Base-by-base conservation (phyloP, 768 basidiomycete genomes). In the Tylopilus plumbeoviolaceoides region DNA sequence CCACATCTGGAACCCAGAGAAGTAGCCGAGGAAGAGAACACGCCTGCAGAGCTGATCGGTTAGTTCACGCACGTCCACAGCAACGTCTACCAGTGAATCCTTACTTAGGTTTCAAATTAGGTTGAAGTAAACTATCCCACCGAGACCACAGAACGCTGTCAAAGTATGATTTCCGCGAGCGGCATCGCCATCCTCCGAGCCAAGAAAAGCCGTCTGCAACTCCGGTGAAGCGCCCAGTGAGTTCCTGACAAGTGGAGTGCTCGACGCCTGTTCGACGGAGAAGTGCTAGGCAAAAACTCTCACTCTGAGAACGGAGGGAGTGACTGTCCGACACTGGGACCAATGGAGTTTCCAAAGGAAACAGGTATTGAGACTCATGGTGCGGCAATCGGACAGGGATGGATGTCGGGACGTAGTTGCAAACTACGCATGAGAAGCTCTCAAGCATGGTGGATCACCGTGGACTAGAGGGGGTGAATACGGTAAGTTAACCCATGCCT, bases 1-100 rank as follows among this genome's bases (percentile, higher is more conserved):
- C 83, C 84, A 87, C 18, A 84, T 71, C 61, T 84, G 79, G 38
- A 87, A 60, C 6, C 80, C 78, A 15, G 70, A n/a, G n/a, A n/a
- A n/a, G n/a, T n/a, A n/a, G n/a, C n/a, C n/a, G n/a, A n/a, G n/a
- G n/a, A n/a, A n/a, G 67, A 31, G 63, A 54, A 62, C 84, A 85
- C n/a, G 5, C 75, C 82, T 14, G 47, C 85, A 63, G 12, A 85
- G 73, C 6, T n/a, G n/a, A n/a, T n/a, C n/a, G n/a, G n/a, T n/a
- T n/a, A n/a, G n/a, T n/a, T n/a, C n/a, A n/a, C n/a, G 83, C 59
- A 23, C 75, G 71, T 39, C 78, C 77, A n/a, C n/a, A n/a, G 30
- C 27, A 51, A 36, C 47, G 27, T 33, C 15, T 17, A 51, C 27
- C 0, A 2, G 15, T 63, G 31, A 20, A 38, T 38, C 5, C 58